Evolutionary conservation across 345 rosid genomes (phyloP).

Genomic region (Ceriops zippeliana): DNA sequence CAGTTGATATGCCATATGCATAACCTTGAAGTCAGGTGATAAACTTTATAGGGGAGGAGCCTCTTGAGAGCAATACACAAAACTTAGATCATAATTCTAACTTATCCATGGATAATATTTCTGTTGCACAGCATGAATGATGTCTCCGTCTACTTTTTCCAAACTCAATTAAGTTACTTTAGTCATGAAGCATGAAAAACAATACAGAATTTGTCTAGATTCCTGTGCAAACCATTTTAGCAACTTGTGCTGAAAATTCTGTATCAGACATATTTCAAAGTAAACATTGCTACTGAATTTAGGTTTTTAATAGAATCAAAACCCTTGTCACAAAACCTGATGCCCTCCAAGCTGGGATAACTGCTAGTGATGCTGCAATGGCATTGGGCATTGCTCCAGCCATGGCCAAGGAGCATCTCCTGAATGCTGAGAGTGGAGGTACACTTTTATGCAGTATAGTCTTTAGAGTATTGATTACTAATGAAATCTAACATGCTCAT

Average conservation of each 20-base stretch:
- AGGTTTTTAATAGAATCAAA: slow-evolving; percentile 78
- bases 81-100: too few species aligned
- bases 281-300: slow-evolving; percentile 1
- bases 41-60: too few species aligned
- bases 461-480: not conserved
- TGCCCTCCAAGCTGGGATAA: slow-evolving; percentile 62
- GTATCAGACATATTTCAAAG: not conserved
- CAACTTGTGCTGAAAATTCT: not conserved
- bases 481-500: not conserved
- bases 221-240: not conserved
- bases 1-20: too few species aligned
- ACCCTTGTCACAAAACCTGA: slow-evolving; percentile 60
- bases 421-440: slow-evolving; percentile 90
- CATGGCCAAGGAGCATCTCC: slow-evolving; percentile 96
- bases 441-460: slow-evolving; percentile 8
- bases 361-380: slow-evolving; percentile 92
- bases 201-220: not conserved
- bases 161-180: not conserved
- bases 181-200: not conserved
- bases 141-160: too few species aligned
- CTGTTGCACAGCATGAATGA: too few species aligned
- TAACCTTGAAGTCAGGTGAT: too few species aligned
- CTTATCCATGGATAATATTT: too few species aligned
- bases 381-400: slow-evolving; percentile 93
- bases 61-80: too few species aligned